Evolutionary conservation across 495 filamentous ascomycete genomes (phyloP).

Genomic region (Jackrogersella multiformis): DNA sequence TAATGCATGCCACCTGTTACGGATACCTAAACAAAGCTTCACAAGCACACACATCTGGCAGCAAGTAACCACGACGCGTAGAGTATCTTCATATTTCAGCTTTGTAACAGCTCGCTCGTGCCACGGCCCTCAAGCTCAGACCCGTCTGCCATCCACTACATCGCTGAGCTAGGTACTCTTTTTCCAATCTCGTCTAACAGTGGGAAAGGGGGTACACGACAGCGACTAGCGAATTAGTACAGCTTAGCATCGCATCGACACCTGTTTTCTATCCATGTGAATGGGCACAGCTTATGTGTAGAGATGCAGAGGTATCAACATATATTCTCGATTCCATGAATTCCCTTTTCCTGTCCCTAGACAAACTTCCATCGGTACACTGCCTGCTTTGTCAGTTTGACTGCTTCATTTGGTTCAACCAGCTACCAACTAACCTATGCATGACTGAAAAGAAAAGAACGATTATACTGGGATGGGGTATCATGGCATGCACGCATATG

Average conservation of each 20-base stretch:
- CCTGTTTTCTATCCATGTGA: neutral
- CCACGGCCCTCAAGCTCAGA: neutral
- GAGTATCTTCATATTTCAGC: neutral
- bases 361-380: too few relatives aligned
- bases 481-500: slow-evolving; percentile 36
- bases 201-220: neutral
- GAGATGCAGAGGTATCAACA: neutral
- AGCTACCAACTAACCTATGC: too few relatives aligned
- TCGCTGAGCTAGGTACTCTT: neutral
- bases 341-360: too few relatives aligned
- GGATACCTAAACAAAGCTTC: neutral
- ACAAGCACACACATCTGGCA: neutral
- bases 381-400: too few relatives aligned
- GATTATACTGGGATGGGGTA: slow-evolving; percentile 30
- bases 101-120: neutral
- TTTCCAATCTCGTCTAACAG: neutral
- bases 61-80: neutral
- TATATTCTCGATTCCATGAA: neutral
- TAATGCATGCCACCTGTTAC: neutral
- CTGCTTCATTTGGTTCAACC: too few relatives aligned
- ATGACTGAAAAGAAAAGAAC: slow-evolving; percentile 3
- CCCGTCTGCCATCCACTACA: neutral
- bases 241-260: neutral
- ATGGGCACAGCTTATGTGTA: neutral
- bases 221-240: neutral